phyloP scores from a whole-genome alignment of 768 basidiomycete species.

The Hydnomerulius pinastri region DNA sequence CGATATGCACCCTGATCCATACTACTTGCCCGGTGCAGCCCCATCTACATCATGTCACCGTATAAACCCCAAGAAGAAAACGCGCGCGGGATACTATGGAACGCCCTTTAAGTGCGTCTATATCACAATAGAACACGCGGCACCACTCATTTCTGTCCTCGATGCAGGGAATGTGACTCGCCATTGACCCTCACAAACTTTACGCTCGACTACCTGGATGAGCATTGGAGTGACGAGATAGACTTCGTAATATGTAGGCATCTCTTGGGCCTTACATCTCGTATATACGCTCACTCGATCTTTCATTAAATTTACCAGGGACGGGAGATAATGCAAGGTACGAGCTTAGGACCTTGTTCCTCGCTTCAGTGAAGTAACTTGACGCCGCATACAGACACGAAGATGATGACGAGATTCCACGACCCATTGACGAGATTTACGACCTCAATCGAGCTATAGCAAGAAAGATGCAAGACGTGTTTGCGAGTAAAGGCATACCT shows the following conservation, averaged over 20 bases:
- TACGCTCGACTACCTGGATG: constrained; percentile 78
- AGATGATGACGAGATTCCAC: constrained; percentile 77
- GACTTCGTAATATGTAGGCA: constrained; percentile 84
- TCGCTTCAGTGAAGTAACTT: not conserved
- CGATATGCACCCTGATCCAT: constrained; percentile 81
- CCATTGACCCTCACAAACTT: constrained; percentile 77
- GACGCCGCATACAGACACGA: constrained; percentile 60
- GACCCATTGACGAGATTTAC: constrained; percentile 80
- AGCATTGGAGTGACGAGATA: constrained; percentile 79
- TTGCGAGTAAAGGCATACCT: constrained; percentile 67
- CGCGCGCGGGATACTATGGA: constrained; percentile 62
- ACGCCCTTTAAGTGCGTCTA: constrained; percentile 62
- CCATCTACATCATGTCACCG: constrained; percentile 70
- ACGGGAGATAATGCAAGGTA: constrained; percentile 78
- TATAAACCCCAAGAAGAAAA: constrained; percentile 53
- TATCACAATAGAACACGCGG: not conserved
- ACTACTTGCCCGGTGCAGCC: constrained; percentile 55
- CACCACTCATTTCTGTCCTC: not conserved
- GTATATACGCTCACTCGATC: not conserved
- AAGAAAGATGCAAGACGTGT: constrained; percentile 71
- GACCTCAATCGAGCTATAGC: constrained; percentile 68
- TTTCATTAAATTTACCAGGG: constrained; percentile 43
- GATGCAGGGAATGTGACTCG: constrained; percentile 73
- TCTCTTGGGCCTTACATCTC: not conserved
- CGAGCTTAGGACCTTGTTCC: not conserved